Base-by-base conservation (phyloP, 2,329 filamentous ascomycete species). In the Penicillium sp. region DNA sequence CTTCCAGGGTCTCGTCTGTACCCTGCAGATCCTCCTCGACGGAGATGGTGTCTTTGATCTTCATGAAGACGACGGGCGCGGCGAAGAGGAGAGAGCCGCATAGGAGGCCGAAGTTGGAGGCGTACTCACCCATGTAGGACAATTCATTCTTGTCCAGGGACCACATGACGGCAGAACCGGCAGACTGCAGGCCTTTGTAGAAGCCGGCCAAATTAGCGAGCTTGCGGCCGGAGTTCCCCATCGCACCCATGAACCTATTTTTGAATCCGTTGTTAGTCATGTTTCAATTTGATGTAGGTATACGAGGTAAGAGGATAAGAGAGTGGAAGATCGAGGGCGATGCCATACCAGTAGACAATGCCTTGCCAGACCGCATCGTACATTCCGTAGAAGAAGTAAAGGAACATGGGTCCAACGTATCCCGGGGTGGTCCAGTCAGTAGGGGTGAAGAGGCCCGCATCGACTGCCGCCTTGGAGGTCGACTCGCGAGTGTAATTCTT, bases 361-460 rank as follows among this genome's bases (percentile, higher is more conserved):
- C 90, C 91, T 77, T 97, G 93, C 89, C 90, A 97, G 49, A 86
- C 82, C 30, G 92, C 89, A 70, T 96, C 92, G 63, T 86, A 93
- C 72, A 93, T 86, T 34, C 90, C 90, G 70, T 93, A 95, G 74
- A 91, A 91, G 61, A 96, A 89, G 78, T 91, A 94, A 33, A 96
- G 74, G 71, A 95, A 90, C 83, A 95, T 89, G 12, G 89, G 88
- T 0, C 87, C 90, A 47, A 86, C 80, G 68, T 87, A 93, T 39
- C 84, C 85, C 8, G 76, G 69, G 46, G 84, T 78, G 1, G 77
- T 80, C 87, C 88, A 94, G 71, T 94, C 89, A 45, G 66, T 63
- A n/a, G 27, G 46, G 24, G 7, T 37, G 49, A 56, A 54, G 39
- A 24, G 39, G 5, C 50, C 21, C 3, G 53, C 54, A 3, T 13